A percentile compares a stretch with the other conserved stretches of the same genome.
These are phyloP conservation scores for Globisporangium paroecandrum DNA, from an alignment of 352 stramenopile genomes.

Conservation along the genomic window DNA sequence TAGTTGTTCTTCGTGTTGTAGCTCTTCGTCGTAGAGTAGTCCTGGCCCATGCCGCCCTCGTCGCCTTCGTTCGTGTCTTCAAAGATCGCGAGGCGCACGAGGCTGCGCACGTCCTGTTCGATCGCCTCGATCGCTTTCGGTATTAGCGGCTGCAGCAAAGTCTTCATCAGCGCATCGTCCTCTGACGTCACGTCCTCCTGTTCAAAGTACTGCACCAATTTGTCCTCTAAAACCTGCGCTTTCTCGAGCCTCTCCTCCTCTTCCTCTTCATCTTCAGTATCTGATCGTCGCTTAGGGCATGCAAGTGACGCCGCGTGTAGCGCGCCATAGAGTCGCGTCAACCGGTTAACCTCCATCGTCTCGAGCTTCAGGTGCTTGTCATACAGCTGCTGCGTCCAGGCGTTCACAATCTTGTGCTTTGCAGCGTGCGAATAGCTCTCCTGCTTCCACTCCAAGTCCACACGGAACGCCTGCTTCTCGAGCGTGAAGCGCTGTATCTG, in stretches of 20 bases:
- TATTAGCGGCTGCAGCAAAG: conserved; percentile 48
- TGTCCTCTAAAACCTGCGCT: conserved; percentile 37
- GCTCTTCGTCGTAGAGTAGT: neutral
- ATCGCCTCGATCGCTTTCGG: conserved; percentile 46
- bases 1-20: neutral
- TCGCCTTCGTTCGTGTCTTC: conserved; percentile 18
- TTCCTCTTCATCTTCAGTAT: neutral
- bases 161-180: conserved; percentile 36
- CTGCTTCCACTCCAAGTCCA: conserved; percentile 36
- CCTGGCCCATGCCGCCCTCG: neutral
- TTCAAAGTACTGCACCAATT: conserved; percentile 67
- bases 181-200: conserved; percentile 27
- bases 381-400: conserved; percentile 52
- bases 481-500: conserved; percentile 58
- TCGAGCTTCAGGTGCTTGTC: conserved; percentile 56
- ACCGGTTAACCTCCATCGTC: conserved; percentile 46
- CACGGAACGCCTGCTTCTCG: conserved; percentile 44
- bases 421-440: neutral
- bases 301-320: conserved; percentile 35
- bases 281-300: neutral
- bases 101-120: conserved; percentile 42
- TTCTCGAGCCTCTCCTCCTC: conserved; percentile 26
- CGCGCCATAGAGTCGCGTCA: conserved; percentile 55
- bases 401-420: conserved; percentile 19
- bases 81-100: conserved; percentile 28